Conservation (phyloP, 2,329 filamentous ascomycete species). For the Microdochium nivale region DNA sequence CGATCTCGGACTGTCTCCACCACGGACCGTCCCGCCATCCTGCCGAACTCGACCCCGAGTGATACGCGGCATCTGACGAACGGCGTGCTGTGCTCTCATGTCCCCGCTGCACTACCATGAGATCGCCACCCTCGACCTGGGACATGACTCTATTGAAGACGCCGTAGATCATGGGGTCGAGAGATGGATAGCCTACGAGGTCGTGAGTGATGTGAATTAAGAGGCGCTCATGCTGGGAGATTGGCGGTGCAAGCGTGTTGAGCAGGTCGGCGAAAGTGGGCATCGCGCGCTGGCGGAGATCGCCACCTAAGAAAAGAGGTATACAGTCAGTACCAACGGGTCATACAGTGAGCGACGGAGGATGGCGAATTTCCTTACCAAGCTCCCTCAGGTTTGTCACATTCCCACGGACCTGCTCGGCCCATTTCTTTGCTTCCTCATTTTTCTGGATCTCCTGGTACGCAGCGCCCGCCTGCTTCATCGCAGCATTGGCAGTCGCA, state of each 20-base stretch:
- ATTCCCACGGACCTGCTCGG: conserved; percentile 86
- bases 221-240: conserved; percentile 91
- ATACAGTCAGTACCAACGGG: not conserved
- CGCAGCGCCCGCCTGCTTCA: conserved; percentile 87
- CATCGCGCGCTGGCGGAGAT: conserved; percentile 75
- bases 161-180: conserved; percentile 84
- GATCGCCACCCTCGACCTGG: conserved; percentile 95
- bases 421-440: conserved; percentile 94
- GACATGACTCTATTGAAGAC: conserved; percentile 95
- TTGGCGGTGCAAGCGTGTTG: conserved; percentile 90
- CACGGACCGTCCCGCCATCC: conserved; percentile 94
- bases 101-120: conserved; percentile 89
- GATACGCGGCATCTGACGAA: conserved; percentile 47
- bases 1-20: conserved; percentile 69
- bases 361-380: conserved; percentile 41
- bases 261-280: conserved; percentile 93
- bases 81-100: conserved; percentile 70
- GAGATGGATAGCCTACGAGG: conserved; percentile 83
- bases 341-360: not conserved
- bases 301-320: conserved; percentile 58
- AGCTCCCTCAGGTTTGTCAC: conserved; percentile 69
- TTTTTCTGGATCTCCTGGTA: conserved; percentile 95
- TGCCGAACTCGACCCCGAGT: conserved; percentile 42
- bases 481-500: conserved; percentile 54
- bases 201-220: conserved; percentile 98